phyloP scores from a whole-genome alignment of 2,329 filamentous ascomycete species.

The Diaporthe nobilis region DNA sequence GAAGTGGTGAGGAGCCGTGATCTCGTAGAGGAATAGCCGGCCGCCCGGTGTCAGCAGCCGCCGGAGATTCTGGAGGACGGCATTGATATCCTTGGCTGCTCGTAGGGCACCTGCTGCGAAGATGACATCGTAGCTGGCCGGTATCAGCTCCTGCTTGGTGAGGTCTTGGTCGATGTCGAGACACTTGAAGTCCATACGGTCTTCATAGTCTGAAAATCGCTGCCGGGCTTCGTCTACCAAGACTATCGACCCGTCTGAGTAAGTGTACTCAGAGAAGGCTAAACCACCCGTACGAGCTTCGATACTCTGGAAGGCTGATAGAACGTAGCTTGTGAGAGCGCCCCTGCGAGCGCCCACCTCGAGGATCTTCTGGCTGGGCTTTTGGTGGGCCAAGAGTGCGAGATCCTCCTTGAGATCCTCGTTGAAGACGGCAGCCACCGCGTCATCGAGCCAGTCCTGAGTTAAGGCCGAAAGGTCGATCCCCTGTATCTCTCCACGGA shows the following conservation, averaged over 20 bases:
- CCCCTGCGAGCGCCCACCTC: constrained; percentile 4
- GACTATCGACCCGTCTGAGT: not conserved
- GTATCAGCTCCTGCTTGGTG: not conserved
- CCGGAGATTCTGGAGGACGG: not conserved
- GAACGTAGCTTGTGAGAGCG: not conserved
- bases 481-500: not conserved
- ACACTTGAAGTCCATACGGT: not conserved
- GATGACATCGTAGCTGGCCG: not conserved
- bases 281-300: not conserved
- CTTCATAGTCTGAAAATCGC: not conserved
- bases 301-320: not conserved
- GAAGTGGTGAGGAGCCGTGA: not conserved
- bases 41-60: not conserved
- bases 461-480: not conserved
- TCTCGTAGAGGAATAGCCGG: not conserved
- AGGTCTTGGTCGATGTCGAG: not conserved
- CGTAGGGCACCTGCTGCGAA: constrained; percentile 3
- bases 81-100: not conserved
- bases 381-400: not conserved
- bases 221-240: not conserved
- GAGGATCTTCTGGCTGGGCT: not conserved
- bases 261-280: not conserved
- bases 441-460: not conserved
- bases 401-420: not conserved
- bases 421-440: not conserved